phyloP scores from a whole-genome alignment of 192 early-diverging fungal species.

The Coemansia sp. region DNA sequence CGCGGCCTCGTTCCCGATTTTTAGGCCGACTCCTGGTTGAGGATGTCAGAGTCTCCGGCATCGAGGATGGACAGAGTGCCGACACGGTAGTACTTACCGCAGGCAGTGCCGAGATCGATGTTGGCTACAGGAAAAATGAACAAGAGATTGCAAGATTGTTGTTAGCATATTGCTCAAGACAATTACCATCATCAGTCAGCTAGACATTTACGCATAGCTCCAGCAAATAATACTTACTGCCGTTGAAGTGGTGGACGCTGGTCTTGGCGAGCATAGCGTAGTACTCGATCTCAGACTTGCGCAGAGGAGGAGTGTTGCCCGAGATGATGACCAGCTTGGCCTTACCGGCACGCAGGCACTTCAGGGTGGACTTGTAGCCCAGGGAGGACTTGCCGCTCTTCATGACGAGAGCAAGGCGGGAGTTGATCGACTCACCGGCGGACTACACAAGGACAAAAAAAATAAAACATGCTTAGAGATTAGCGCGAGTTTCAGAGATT shows the following conservation, averaged over 20 bases:
- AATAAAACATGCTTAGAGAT: background rate
- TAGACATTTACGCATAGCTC: background rate
- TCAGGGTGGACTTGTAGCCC: conserved; percentile 99
- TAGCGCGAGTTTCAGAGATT: conserved; percentile 2
- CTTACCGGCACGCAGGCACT: conserved; percentile 96
- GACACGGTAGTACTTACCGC: conserved; percentile 99
- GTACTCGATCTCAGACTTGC: conserved; percentile 99
- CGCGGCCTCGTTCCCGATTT: conserved; percentile 25
- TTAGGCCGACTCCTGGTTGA: conserved; percentile 57
- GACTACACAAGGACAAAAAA: conserved; percentile 63
- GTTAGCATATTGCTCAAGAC: background rate
- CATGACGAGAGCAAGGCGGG: conserved; percentile 97
- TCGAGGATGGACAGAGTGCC: conserved; percentile 95
- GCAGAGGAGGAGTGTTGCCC: conserved; percentile 98
- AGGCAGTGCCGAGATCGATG: conserved; percentile 99
- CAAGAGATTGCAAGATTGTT: background rate
- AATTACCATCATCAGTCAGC: background rate
- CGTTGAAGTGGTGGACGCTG: conserved; percentile 98
- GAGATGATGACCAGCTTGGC: conserved; percentile 99
- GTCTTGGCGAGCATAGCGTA: conserved; percentile 99
- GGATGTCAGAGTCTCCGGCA: conserved; percentile 96
- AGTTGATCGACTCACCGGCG: conserved; percentile 94
- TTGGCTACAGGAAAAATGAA: conserved; percentile 91
- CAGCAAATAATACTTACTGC: conserved; percentile 69
- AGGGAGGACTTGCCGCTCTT: conserved; percentile 98